Conservation (phyloP, 2,329 filamentous ascomycete genomes). For the Pochonia chlamydosporia region DNA sequence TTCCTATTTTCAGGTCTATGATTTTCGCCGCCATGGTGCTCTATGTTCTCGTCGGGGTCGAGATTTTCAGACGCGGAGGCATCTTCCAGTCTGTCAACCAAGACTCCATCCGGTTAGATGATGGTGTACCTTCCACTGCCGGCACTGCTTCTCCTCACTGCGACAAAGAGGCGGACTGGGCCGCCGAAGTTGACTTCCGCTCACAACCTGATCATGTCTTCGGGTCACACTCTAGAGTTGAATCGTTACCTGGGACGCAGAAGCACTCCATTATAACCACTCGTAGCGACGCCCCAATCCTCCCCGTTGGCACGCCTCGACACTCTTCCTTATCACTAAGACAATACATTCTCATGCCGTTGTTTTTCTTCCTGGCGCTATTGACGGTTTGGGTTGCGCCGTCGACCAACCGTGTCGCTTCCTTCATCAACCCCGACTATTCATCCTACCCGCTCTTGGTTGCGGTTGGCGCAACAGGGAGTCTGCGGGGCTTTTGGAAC, state of each 20-base stretch:
- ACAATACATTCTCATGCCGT: background rate
- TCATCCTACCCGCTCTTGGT: background rate
- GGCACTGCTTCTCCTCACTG: background rate
- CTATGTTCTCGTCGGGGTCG: background rate
- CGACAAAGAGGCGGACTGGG: background rate
- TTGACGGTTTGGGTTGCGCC: background rate
- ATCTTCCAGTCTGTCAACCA: background rate
- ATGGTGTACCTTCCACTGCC: background rate
- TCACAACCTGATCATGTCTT: background rate
- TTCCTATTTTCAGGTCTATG: background rate
- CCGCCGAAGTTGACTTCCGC: background rate
- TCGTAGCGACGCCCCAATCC: background rate
- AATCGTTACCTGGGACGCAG: background rate
- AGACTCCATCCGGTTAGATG: background rate
- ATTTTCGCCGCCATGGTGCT: background rate
- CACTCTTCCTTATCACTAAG: background rate
- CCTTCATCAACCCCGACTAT: background rate
- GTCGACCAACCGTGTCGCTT: background rate
- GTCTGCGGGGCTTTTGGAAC: background rate
- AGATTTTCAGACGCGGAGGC: background rate
- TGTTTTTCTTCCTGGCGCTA: background rate
- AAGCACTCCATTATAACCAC: background rate
- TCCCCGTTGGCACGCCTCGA: too few relatives aligned
- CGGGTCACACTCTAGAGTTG: background rate
- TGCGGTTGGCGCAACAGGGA: background rate